A percentile compares a stretch with the other conserved stretches of the same genome.
phyloP scores from a whole-genome alignment of 306 rosid species.

The Prinsepia uniflora region DNA sequence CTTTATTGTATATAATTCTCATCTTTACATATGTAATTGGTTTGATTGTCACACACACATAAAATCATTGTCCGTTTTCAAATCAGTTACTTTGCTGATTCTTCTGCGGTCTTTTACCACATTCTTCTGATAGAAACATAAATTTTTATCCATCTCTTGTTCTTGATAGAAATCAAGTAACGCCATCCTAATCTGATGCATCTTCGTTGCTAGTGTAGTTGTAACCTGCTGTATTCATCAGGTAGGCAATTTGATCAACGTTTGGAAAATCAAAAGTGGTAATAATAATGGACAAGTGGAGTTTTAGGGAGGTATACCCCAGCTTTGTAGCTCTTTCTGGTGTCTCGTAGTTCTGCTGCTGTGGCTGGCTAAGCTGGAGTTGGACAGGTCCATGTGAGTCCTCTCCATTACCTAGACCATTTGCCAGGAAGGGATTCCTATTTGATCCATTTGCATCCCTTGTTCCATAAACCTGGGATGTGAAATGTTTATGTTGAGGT shows the following conservation, averaged over 20 bases:
- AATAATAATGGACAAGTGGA: constrained; percentile 19
- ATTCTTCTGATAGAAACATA: constrained; percentile 27
- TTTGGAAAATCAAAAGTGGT: constrained; percentile 21
- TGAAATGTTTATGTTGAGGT: constrained; percentile 30
- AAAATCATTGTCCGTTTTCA: constrained; percentile 30
- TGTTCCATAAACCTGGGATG: constrained; percentile 70
- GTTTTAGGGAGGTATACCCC: constrained; percentile 50
- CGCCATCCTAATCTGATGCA: constrained; percentile 31
- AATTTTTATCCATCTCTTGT: constrained; percentile 35
- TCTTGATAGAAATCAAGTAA: constrained; percentile 37
- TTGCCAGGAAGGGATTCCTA: constrained; percentile 37
- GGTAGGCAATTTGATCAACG: constrained; percentile 30
- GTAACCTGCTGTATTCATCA: constrained; percentile 62
- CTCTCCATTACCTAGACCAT: constrained; percentile 48
- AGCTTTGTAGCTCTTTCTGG: constrained; percentile 45
- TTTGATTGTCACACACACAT: constrained; percentile 38
- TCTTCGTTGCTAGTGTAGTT: constrained; percentile 39
- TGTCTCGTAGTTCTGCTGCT: constrained; percentile 40
- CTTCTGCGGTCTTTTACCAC: constrained; percentile 29
- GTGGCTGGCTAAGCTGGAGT: constrained; percentile 91
- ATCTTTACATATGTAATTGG: constrained; percentile 36
- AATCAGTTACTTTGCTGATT: constrained; percentile 27
- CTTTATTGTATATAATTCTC: constrained; percentile 28
- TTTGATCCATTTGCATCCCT: constrained; percentile 44
- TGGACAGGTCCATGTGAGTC: constrained; percentile 56